Conservation (phyloP, 148 eudicot genomes). For the Hydrangea macrophylla region DNA sequence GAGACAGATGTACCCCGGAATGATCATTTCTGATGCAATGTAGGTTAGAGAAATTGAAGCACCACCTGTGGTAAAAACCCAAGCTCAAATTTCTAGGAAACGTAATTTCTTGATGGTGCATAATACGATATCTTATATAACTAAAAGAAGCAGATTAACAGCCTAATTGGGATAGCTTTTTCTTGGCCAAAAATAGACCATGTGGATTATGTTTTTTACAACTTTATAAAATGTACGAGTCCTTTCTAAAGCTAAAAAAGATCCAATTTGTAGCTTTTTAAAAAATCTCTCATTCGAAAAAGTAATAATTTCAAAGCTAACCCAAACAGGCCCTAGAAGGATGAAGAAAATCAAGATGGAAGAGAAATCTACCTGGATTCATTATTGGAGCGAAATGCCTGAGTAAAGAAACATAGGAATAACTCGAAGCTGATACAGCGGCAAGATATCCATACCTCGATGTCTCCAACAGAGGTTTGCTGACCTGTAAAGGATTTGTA, state of each 20-base stretch:
- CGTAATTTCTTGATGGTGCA: neutral
- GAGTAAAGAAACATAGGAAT: constrained; percentile 86
- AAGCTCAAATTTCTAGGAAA: constrained; percentile 10
- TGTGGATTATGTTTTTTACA: too few species aligned
- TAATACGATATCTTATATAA: neutral
- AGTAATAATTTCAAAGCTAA: too few species aligned
- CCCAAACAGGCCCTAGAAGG: too few species aligned
- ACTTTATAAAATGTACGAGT: too few species aligned
- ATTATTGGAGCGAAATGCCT: constrained; percentile 90
- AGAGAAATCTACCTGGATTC: constrained; percentile 67
- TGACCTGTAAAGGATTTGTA: constrained; percentile 49
- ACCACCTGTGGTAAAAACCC: constrained; percentile 55
- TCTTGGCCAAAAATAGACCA: too few species aligned
- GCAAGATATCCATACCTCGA: constrained; percentile 94
- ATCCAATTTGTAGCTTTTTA: too few species aligned
- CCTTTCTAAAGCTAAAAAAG: too few species aligned
- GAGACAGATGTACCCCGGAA: constrained; percentile 72
- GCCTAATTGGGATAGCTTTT: too few species aligned
- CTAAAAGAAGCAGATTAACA: too few species aligned
- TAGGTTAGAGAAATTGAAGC: constrained; percentile 89
- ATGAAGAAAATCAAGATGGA: neutral
- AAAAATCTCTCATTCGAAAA: too few species aligned
- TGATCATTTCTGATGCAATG: constrained; percentile 94
- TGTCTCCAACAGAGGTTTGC: constrained; percentile 86
- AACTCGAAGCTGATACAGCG: constrained; percentile 95